These are phyloP conservation scores for Herpetomonas tarakana DNA, from an alignment of 208 protist species.

Conservation along the genomic window DNA sequence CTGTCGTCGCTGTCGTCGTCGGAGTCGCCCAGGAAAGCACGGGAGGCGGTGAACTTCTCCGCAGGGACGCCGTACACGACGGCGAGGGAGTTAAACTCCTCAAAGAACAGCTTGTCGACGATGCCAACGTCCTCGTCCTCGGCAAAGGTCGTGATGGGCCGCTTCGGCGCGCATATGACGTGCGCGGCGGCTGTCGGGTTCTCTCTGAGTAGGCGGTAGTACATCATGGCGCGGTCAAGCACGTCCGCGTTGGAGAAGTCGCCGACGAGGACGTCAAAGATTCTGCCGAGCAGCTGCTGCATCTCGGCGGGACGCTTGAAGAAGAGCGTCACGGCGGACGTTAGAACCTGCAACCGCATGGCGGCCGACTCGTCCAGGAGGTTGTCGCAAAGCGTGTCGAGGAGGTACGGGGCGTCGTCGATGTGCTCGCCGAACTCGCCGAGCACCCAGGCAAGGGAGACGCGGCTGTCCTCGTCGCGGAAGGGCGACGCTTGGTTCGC, in stretches of 20 bases:
- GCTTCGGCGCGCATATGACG: conserved; percentile 50
- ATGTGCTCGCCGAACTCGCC: conserved; percentile 91
- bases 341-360: conserved; percentile 86
- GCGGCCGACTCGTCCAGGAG: conserved; percentile 34
- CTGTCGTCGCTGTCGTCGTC: conserved; percentile 15
- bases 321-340: conserved; percentile 84
- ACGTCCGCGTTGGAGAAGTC: conserved; percentile 88
- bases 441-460: conserved; percentile 85
- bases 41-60: conserved; percentile 24
- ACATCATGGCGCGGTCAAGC: conserved; percentile 80
- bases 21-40: conserved; percentile 1
- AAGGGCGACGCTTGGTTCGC: conserved; percentile 43
- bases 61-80: conserved; percentile 74
- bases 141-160: conserved; percentile 43
- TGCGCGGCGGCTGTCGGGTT: conserved; percentile 43
- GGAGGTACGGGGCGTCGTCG: conserved; percentile 88
- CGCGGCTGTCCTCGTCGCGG: conserved; percentile 48
- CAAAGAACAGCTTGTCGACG: conserved; percentile 78
- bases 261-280: conserved; percentile 71
- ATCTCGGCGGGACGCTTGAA: conserved; percentile 92
- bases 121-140: conserved; percentile 61
- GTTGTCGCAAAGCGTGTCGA: conserved; percentile 69
- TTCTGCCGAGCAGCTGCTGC: conserved; percentile 74
- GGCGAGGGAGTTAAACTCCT: conserved; percentile 89
- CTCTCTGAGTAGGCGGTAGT: conserved; percentile 72